Evolutionary conservation across 257 asterid genomes (phyloP).

Genomic region (Nicotiana tabacum): DNA sequence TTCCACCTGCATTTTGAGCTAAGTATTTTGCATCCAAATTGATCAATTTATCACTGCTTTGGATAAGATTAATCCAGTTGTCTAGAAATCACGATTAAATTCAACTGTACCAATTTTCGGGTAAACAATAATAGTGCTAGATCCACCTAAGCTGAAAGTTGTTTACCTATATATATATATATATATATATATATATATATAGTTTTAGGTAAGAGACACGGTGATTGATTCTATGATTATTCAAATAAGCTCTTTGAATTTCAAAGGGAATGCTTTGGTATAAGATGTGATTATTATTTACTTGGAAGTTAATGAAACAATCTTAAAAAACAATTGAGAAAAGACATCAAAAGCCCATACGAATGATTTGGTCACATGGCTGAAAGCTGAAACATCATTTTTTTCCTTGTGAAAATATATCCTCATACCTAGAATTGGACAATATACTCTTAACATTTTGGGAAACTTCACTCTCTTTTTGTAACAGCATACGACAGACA

Average conservation of each 20-base stretch:
- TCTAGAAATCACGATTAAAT: no score
- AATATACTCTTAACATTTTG: not conserved
- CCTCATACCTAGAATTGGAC: constrained; percentile 10
- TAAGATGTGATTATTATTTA: not conserved
- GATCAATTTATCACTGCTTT: no score
- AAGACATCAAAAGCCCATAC: constrained; percentile 36
- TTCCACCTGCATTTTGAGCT: no score
- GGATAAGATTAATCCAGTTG: no score
- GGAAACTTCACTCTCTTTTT: constrained; percentile 29
- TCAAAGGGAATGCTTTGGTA: not conserved
- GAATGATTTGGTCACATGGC: constrained; percentile 78
- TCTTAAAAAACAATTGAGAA: not conserved
- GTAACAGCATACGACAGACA: constrained; percentile 41
- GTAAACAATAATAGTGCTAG: no score
- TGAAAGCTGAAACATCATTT: constrained; percentile 33
- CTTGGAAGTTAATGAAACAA: not conserved
- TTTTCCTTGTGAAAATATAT: not conserved
- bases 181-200: no score
- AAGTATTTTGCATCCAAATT: no score
- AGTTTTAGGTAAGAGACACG: not conserved
- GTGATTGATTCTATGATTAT: not conserved
- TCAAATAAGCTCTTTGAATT: not conserved
- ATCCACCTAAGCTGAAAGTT: no score
- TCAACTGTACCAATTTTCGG: no score
- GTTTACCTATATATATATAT: no score